These are phyloP conservation scores for Cryptosporidium xiaoi DNA, from an alignment of 169 alveolate genomes.

Conservation along the genomic window DNA sequence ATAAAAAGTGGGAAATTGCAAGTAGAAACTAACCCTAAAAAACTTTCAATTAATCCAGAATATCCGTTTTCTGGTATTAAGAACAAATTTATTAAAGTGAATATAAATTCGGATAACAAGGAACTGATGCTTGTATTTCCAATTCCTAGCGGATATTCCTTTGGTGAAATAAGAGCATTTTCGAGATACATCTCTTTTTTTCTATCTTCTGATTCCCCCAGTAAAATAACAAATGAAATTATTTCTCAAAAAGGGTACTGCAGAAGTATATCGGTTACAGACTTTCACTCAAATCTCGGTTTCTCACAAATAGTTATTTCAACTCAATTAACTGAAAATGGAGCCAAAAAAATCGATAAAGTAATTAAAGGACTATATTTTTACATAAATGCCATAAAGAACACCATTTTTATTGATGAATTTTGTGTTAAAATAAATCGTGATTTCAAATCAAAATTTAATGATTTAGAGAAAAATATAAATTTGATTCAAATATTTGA, in stretches of 20 bases:
- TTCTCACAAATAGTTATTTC: constrained; percentile 25
- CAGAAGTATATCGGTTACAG: constrained; percentile 1
- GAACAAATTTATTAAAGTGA: constrained; percentile 7
- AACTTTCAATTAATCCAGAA: constrained; percentile 13
- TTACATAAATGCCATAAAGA: constrained; percentile 1
- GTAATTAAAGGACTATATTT: neutral
- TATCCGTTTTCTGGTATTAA: constrained; percentile 20
- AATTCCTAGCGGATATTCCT: neutral
- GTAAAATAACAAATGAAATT: neutral
- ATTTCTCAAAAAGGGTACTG: constrained; percentile 14
- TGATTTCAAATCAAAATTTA: constrained; percentile 3
- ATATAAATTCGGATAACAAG: neutral
- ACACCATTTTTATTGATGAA: constrained; percentile 28
- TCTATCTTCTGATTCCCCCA: constrained; percentile 10
- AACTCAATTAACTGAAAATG: constrained; percentile 9
- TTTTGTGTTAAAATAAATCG: neutral
- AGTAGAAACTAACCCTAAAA: constrained; percentile 2
- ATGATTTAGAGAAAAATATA: constrained; percentile 8
- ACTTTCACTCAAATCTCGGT: constrained; percentile 13
- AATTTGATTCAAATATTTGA: constrained; percentile 16
- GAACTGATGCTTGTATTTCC: constrained; percentile 33
- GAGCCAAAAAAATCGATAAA: neutral
- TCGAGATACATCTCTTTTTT: neutral
- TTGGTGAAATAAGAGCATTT: constrained; percentile 8
- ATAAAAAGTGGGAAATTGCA: neutral